Percentiles rank a stretch among this genome's conserved stretches.
These are phyloP conservation scores for Claviceps arundinis DNA, from an alignment of 2,329 filamentous ascomycete genomes.

Conservation along the genomic window DNA sequence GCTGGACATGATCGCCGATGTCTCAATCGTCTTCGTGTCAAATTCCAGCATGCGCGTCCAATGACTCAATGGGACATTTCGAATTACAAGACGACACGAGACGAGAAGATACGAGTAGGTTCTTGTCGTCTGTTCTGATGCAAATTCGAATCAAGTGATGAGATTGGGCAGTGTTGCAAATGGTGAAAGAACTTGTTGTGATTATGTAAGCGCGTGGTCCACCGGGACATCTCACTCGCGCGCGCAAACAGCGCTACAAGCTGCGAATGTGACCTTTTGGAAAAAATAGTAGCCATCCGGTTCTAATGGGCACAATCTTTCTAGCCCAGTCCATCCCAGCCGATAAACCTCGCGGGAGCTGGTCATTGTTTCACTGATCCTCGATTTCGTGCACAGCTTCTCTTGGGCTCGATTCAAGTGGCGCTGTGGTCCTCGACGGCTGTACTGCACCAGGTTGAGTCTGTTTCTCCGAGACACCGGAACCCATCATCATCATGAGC, in stretches of 20 bases:
- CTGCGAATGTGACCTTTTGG: constrained; percentile 11
- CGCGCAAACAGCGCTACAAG: constrained; percentile 15
- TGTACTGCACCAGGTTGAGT: neutral
- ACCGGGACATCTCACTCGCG: constrained; percentile 7
- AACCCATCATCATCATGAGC: constrained; percentile 37
- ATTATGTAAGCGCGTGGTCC: constrained; percentile 1
- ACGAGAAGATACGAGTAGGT: neutral
- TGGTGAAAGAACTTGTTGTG: neutral
- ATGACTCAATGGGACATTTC: neutral
- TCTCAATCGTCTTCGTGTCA: too few species aligned
- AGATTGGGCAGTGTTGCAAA: neutral
- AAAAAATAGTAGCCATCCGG: constrained; percentile 11
- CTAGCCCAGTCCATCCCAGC: constrained; percentile 6
- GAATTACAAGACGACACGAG: neutral
- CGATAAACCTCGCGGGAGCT: constrained; percentile 3
- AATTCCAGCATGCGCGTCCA: too few species aligned
- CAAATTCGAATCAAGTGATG: neutral
- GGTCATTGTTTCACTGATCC: neutral
- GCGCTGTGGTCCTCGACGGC: neutral
- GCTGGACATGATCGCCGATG: neutral
- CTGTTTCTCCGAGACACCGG: neutral
- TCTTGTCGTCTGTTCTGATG: neutral
- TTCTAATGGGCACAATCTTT: neutral
- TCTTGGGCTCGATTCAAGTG: neutral
- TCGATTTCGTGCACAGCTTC: neutral